Base-by-base conservation (phyloP, 345 rosid genomes). In the Brassica nigra region DNA sequence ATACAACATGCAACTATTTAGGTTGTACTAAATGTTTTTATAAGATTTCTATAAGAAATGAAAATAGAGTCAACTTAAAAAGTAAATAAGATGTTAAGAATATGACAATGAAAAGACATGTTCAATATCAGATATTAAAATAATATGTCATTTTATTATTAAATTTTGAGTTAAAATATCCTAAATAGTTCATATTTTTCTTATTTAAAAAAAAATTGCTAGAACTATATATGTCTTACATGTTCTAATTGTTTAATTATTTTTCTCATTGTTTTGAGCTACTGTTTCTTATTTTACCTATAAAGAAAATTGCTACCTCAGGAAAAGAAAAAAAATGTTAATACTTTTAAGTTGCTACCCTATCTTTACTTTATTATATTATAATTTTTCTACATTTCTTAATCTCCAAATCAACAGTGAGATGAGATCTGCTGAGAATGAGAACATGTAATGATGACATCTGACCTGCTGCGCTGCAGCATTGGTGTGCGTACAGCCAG, bases 401-500 rank as follows among this genome's bases (percentile, higher is more conserved):
- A 4, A n/a, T 70, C 10, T 70, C 30, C 18, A 12, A 6, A 57
- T 57, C 52, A 20, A 71, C 23, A 10, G 64, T 34, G 62, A 70
- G 70, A 44, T 69, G 54, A 59, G 54, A 44, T 69, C 63, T 77
- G 66, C 47, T 10, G 49, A 65, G 62, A 71, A 39, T 18, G 72
- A 11, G 33, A 28, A 55, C 27, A 55, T 55, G 61, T 39, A 55
- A 78, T 55, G 52, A 69, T 54, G 66, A 78, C 34, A 71, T 30
- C 27, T 64, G 28, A 66, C 29, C n/a, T 78, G 18, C 28, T 65
- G 52, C 52, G 18, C 44, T 65, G 70, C 14, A 7, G 80, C 81
- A 78, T 29, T 20, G 71, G 76, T 78, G 81, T 71, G 66, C 29
- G 59, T 71, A 71, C 66, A 65, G 39, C 59, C 67, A 65, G 68